Evolutionary conservation across 331 rosid genomes (phyloP), one percentile per base, ranked within the genome.

Genomic region (Rhamnella rubrinervis): DNA sequence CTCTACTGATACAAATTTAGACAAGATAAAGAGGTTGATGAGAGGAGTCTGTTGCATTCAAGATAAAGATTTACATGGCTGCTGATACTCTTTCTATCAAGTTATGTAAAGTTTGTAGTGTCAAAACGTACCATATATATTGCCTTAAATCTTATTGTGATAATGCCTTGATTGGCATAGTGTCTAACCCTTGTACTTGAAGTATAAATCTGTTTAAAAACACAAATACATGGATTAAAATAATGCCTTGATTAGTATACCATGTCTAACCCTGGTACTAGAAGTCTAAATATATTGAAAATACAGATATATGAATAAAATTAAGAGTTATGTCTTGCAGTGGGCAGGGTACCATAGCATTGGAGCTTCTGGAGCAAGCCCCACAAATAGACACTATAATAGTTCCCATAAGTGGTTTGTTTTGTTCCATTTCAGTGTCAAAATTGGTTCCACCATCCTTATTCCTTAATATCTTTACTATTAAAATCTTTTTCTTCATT

Each of bases 341-440:
- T 61, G 98, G 97, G 63, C 98, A 93, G 77, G 98, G 97, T 70
- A 93, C 98, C 73, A 74, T 93, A 61, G 81, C 93, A 21, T 78
- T 93, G 76, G 96, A 93, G 86, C 75, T 93, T 77, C 79, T 93
- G 75, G 97, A 90, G 74, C 96, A 88, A 79, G 91, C 68, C 55
- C 91, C 97, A 31, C 86, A 86, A 67, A 40, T 93, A 46, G 96
- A 93, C 80, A 70, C 88, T 9, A 74, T 90, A 41, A 79, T 90
- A 35, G 97, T 84, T 21, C 97, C 98, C 65, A 88, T 93, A 69
- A 93, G 97, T 72, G 98, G 98, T 93, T 69, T 52, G 93, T 86
- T 60, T 50, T 56, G 65, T 46, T 25, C 14, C 66, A 28, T 53
- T 67, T 39, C 21, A 8, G 55, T 39, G 35, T 15, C 73, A 70